Percentiles rank a stretch among this genome's conserved stretches.
phyloP scores from a whole-genome alignment of 371 early-diverging fungal species.

The Sporodiniella umbellata region DNA sequence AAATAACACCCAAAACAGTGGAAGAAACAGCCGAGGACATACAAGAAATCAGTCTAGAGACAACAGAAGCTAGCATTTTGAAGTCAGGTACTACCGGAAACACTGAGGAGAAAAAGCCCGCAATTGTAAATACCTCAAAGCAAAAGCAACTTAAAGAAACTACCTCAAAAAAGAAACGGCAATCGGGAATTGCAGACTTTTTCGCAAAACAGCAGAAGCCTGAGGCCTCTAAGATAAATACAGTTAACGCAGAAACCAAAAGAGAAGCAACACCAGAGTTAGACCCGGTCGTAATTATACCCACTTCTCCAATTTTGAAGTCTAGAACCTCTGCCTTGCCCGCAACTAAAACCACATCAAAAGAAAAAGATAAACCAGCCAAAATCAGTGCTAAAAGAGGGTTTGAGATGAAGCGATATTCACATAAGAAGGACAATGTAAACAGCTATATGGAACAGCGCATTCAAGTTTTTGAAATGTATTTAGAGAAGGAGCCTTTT shows the following conservation, averaged over 20 bases:
- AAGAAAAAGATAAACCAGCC: neutral
- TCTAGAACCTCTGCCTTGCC: neutral
- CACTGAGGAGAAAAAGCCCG: no score
- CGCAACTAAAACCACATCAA: neutral
- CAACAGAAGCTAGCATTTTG: no score
- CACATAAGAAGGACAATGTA: neutral
- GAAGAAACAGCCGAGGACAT: no score
- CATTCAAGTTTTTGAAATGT: slow-evolving; percentile 9
- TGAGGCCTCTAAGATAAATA: neutral
- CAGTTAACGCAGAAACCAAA: neutral
- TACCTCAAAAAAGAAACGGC: neutral
- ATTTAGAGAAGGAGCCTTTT: slow-evolving; percentile 18
- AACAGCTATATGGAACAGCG: slow-evolving; percentile 24
- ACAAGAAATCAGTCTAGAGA: no score
- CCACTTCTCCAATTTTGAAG: neutral
- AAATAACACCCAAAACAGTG: no score
- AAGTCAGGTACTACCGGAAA: no score
- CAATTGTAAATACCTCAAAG: neutral
- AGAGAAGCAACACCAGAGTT: neutral
- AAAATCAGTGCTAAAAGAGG: neutral
- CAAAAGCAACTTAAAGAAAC: neutral
- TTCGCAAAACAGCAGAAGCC: neutral
- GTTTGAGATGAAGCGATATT: neutral
- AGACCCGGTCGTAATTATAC: neutral
- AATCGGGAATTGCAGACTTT: neutral